phyloP scores from a whole-genome alignment of 2,329 filamentous ascomycete species.

The Claviceps sp. region DNA sequence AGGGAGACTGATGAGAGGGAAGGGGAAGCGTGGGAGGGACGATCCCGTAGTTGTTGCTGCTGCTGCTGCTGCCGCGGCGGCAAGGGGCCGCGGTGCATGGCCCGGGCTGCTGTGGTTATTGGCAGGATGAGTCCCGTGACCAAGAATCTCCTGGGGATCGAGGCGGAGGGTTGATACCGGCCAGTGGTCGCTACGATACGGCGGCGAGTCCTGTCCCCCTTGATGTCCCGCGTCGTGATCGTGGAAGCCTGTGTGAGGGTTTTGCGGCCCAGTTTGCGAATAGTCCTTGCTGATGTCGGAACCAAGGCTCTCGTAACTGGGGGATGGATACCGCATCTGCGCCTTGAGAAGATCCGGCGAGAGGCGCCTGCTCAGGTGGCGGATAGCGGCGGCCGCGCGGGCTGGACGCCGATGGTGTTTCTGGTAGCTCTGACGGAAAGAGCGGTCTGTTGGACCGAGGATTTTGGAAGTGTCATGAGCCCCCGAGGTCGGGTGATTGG shows the following conservation, averaged over 20 bases:
- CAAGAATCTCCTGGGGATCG: slow-evolving; percentile 6
- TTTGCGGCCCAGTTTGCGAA: not conserved
- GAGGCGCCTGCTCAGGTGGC: slow-evolving; percentile 16
- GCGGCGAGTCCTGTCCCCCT: not conserved
- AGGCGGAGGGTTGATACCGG: not conserved
- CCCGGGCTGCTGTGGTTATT: not conserved
- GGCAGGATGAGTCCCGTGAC: not conserved
- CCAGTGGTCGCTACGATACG: not conserved
- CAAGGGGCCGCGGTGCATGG: slow-evolving; percentile 1
- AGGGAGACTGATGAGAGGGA: slow-evolving; percentile 23
- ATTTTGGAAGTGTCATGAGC: too few species aligned
- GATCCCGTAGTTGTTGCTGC: slow-evolving; percentile 3
- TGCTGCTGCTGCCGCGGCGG: slow-evolving; percentile 12
- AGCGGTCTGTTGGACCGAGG: not conserved
- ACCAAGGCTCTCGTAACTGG: slow-evolving; percentile 19
- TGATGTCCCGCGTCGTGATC: not conserved
- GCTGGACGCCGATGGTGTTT: slow-evolving; percentile 9
- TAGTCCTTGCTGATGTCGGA: slow-evolving; percentile 11
- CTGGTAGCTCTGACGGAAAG: slow-evolving; percentile 10
- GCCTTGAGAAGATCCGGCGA: slow-evolving; percentile 5
- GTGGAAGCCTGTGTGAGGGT: not conserved
- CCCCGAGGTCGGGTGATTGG: not conserved
- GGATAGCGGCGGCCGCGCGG: slow-evolving; percentile 12
- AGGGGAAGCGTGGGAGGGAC: slow-evolving; percentile 17
- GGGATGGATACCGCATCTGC: slow-evolving; percentile 9